Conservation (phyloP, 2,329 filamentous ascomycete genomes). For the Aureobasidium leucospermi region DNA sequence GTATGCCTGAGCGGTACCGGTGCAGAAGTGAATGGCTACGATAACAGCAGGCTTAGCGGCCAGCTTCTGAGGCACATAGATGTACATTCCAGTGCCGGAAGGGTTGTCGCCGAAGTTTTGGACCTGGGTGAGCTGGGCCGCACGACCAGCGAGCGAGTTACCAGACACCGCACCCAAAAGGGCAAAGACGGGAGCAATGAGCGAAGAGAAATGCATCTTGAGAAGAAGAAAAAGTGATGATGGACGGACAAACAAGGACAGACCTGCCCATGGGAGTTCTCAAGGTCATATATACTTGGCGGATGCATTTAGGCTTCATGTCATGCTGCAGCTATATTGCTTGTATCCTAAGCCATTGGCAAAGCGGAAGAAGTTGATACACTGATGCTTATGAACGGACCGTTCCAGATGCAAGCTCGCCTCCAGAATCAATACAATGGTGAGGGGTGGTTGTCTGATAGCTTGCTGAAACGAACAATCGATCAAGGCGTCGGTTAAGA, state of each 20-base stretch:
- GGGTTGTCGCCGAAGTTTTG: conserved; percentile 4
- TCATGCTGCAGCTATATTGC: conserved; percentile 8
- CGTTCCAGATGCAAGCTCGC: neutral
- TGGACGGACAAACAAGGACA: neutral
- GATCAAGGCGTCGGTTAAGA: neutral
- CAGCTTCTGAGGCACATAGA: conserved; percentile 16
- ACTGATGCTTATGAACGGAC: neutral
- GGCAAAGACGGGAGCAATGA: conserved; percentile 4
- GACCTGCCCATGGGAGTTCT: neutral
- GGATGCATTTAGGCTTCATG: neutral
- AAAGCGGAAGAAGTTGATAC: neutral
- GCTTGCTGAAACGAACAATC: neutral
- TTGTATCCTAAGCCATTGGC: neutral
- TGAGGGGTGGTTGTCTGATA: neutral
- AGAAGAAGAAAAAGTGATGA: neutral
- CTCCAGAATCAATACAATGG: neutral
- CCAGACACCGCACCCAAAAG: neutral
- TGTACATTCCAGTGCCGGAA: conserved; percentile 6
- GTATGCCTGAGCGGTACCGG: conserved; percentile 45
- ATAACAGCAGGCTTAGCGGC: conserved; percentile 17
- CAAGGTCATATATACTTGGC: neutral
- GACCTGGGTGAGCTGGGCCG: conserved; percentile 8
- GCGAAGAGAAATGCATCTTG: conserved; percentile 5
- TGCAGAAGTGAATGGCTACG: conserved; percentile 45
- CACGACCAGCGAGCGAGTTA: conserved; percentile 3